Base-by-base conservation (phyloP, 345 rosid species). In the Hypericum androsaemum region DNA sequence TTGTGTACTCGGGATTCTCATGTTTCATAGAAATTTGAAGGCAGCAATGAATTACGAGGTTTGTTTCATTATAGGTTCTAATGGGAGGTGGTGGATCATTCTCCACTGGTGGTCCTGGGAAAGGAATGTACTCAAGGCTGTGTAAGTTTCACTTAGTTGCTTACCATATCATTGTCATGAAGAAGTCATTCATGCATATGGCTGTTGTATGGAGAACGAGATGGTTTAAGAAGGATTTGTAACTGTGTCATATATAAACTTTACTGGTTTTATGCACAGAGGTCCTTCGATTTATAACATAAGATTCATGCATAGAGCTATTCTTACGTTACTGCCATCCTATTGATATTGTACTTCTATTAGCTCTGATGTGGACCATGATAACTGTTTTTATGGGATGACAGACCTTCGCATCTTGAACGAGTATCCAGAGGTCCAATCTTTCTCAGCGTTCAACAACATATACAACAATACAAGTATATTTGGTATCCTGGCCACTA, bases 71-170 rank as follows among this genome's bases (percentile, higher is more conserved):
- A 45, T 68, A 92, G 98, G 83, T 88, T 78, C 86, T 92, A 42
- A 60, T 92, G 89, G 95, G 98, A 61, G 98, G 98, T 52, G 95
- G 97, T 63, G 97, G 97, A 64, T 85, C 97, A 17, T 92, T 88
- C 70, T 92, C 98, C 13, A 88, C 90, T 0, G 98, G 97, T 12
- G 98, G 98, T 41, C 98, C 98, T 22, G 97, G 98, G 12, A 92
- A 92, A 54, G 98, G 95, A 65, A 92, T 92, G 98, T 76, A 88
- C 64, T 85, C 98, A 32, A 67, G 95, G 69, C 75, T 92, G 37
- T 85, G 98, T 92, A 81, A 77, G 96, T 72, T 55, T 5, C 38
- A 22, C 32, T 22, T 1, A 22, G 32, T 22, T 13, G 10, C 7
- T 32, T 22, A 38, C 22, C 9, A 10, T 10, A 10, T 10, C 13